A percentile compares a stretch with the other conserved stretches of the same genome.
Conservation (phyloP, 1,284 basidiomycete genomes). For the Athelia sp. region DNA sequence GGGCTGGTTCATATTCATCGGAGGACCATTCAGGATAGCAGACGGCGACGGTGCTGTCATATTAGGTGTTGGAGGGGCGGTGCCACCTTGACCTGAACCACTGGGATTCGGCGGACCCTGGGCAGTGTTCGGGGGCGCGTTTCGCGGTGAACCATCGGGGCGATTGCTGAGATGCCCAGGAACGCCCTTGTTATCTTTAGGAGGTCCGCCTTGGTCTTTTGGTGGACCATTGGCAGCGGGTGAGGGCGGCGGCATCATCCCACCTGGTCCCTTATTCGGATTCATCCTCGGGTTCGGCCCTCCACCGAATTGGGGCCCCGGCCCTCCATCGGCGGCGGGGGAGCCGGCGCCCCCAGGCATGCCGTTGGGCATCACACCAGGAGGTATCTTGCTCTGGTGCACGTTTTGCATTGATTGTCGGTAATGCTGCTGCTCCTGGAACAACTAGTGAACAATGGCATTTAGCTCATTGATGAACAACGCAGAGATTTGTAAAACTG, state of each 20-base stretch:
- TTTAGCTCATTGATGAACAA: too few species aligned
- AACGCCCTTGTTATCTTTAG: conserved; percentile 20
- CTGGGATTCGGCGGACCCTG: conserved; percentile 1
- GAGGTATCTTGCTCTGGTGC: conserved; percentile 25
- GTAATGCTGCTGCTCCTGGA: conserved; percentile 18
- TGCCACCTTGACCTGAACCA: conserved; percentile 22
- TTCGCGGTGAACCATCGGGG: conserved; percentile 44
- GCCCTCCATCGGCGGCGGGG: conserved; percentile 31
- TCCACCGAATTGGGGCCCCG: conserved; percentile 21
- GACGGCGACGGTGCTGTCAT: conserved; percentile 42
- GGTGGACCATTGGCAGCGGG: conserved; percentile 29
- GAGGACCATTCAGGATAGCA: conserved; percentile 27
- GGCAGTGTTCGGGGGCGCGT: conserved; percentile 25
- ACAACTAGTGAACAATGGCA: too few species aligned
- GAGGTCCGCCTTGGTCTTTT: conserved; percentile 32
- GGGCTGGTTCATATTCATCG: neutral
- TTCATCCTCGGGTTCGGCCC: conserved; percentile 26
- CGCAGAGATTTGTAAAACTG: too few species aligned
- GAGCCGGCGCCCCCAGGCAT: conserved; percentile 24
- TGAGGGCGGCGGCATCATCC: conserved; percentile 49
- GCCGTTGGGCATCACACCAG: conserved; percentile 15
- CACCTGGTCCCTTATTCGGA: conserved; percentile 33
- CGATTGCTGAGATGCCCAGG: conserved; percentile 15
- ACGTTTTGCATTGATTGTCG: conserved; percentile 29
- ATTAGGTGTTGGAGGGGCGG: conserved; percentile 44